phyloP scores from a whole-genome alignment of 1,284 basidiomycete genomes.

The Ceratorhiza oryzae-sativae region DNA sequence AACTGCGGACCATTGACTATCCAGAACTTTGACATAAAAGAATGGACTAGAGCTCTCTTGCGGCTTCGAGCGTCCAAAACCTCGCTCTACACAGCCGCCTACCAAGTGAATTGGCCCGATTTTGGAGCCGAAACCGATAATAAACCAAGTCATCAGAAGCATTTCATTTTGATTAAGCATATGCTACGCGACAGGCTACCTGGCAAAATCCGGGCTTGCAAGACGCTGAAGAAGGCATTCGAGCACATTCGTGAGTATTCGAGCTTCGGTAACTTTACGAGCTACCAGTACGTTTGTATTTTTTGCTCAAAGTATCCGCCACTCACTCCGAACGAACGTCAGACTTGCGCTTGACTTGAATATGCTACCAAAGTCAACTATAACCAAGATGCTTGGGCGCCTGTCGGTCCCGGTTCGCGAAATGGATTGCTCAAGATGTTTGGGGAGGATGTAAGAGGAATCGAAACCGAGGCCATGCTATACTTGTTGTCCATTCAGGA shows the following conservation, averaged over 20 bases:
- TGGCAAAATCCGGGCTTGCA: slow-evolving; percentile 53
- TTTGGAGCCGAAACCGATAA: slow-evolving; percentile 51
- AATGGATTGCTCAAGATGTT: slow-evolving; percentile 65
- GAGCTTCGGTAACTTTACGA: slow-evolving; percentile 65
- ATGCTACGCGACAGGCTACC: slow-evolving; percentile 61
- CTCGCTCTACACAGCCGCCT: slow-evolving; percentile 67
- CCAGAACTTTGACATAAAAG: slow-evolving; percentile 56
- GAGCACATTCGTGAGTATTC: slow-evolving; percentile 63
- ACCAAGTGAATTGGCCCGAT: slow-evolving; percentile 66
- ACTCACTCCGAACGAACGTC: neutral
- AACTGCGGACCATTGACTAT: slow-evolving; percentile 62
- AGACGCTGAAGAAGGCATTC: slow-evolving; percentile 62
- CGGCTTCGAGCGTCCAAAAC: slow-evolving; percentile 50
- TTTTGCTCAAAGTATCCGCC: too few relatives aligned
- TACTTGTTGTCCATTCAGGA: slow-evolving; percentile 63
- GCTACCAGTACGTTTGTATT: slow-evolving; percentile 52
- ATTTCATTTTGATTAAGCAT: slow-evolving; percentile 62
- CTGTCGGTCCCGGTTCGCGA: slow-evolving; percentile 64
- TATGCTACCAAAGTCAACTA: slow-evolving; percentile 60
- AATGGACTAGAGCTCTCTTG: slow-evolving; percentile 59
- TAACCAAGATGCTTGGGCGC: slow-evolving; percentile 65
- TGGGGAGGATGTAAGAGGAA: slow-evolving; percentile 51
- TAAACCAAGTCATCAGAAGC: slow-evolving; percentile 57
- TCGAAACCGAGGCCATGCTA: slow-evolving; percentile 60
- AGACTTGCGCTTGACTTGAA: slow-evolving; percentile 57